Conservation (phyloP, 257 asterid genomes). For the Solanum sparsipilum region DNA sequence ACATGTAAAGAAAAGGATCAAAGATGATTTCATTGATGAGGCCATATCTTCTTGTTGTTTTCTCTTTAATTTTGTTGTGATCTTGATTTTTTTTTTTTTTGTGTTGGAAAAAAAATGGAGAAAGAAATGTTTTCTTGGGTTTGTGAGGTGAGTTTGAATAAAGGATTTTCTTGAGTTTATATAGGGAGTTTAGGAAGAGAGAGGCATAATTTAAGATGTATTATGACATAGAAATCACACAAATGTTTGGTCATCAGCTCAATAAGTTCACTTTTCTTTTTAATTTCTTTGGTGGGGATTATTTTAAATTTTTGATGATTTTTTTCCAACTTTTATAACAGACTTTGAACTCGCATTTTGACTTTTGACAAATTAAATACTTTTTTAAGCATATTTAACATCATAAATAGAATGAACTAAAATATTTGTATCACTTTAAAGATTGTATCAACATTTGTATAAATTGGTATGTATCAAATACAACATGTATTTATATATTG, state of each 20-base stretch:
- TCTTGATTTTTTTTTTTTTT: background rate
- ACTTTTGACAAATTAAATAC: background rate
- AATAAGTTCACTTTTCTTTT: background rate
- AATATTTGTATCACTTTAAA: background rate
- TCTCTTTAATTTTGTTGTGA: background rate
- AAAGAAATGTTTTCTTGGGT: background rate
- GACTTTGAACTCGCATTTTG: background rate
- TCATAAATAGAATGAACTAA: background rate
- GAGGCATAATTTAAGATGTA: background rate
- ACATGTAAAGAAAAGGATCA: slow-evolving; percentile 27
- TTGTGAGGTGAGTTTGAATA: background rate
- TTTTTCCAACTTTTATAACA: background rate
- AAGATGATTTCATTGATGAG: slow-evolving; percentile 29
- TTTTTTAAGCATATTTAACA: background rate
- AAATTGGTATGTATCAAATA: background rate
- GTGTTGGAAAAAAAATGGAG: background rate
- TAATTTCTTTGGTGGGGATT: background rate
- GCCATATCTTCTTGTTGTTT: slow-evolving; percentile 21
- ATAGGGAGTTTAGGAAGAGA: background rate
- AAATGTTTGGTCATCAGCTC: background rate
- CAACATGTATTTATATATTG: too few relatives aligned
- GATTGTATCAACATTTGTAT: background rate
- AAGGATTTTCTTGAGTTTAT: background rate
- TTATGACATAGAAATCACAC: background rate
- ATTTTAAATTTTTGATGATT: background rate